Evolutionary conservation across 306 rosid species (phyloP).

Genomic region (Gillenia trifoliata): DNA sequence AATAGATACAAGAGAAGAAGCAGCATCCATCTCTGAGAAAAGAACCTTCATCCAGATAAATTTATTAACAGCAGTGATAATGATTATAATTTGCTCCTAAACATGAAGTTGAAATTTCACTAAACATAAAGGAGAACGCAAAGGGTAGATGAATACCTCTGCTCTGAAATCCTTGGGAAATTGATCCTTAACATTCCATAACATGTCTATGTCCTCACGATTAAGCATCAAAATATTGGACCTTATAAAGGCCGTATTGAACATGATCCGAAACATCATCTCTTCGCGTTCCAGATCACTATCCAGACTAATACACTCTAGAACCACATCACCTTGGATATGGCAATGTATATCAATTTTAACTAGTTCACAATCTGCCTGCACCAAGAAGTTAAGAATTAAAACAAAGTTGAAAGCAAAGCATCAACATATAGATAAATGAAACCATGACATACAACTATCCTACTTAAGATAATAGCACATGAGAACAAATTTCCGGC

Average conservation of each 20-base stretch:
- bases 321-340: constrained; percentile 95
- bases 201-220: constrained; percentile 80
- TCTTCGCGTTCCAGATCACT: constrained; percentile 74
- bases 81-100: constrained; percentile 11
- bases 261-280: constrained; percentile 96
- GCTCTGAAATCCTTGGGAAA: constrained; percentile 87
- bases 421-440: constrained; percentile 18
- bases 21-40: constrained; percentile 89
- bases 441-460: constrained; percentile 15
- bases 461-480: neutral
- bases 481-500: neutral
- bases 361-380: constrained; percentile 81
- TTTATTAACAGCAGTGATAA: neutral
- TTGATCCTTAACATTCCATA: constrained; percentile 75
- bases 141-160: constrained; percentile 58
- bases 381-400: constrained; percentile 29
- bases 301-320: constrained; percentile 84
- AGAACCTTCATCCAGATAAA: constrained; percentile 63
- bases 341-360: constrained; percentile 96
- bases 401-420: constrained; percentile 7
- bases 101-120: constrained; percentile 12
- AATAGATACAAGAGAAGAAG: constrained; percentile 52
- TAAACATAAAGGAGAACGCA: constrained; percentile 12
- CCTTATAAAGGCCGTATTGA: constrained; percentile 91
- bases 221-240: constrained; percentile 96